Conservation (phyloP, 2,329 filamentous ascomycete genomes). For the Drechslerella stenobrocha region DNA sequence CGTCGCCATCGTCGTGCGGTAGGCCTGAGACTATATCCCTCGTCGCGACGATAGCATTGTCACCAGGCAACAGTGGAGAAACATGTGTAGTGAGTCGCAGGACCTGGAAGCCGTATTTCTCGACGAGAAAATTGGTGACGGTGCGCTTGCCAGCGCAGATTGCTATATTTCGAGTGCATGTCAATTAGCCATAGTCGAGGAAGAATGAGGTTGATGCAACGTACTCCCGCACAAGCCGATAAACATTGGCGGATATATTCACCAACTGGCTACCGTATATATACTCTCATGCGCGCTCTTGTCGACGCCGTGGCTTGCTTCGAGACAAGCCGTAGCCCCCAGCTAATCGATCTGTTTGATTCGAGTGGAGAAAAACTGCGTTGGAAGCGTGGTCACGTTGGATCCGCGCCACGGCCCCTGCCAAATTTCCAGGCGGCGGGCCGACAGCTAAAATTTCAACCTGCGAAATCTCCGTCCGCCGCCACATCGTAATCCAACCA, state of each 20-base stretch:
- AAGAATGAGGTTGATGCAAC: not conserved
- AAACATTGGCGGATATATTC: constrained; percentile 23
- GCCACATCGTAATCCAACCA: not conserved
- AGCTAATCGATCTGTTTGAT: not conserved
- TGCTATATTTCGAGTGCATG: constrained; percentile 9
- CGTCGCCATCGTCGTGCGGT: constrained; percentile 6
- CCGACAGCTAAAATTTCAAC: constrained; percentile 16
- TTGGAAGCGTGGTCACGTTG: not conserved
- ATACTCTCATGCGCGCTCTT: not conserved
- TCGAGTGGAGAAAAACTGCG: constrained; percentile 13
- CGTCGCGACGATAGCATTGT: not conserved
- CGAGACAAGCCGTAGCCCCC: constrained; percentile 4
- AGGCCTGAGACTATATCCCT: constrained; percentile 18
- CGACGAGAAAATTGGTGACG: constrained; percentile 82
- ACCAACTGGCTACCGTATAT: not conserved
- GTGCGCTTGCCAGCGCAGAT: constrained; percentile 89
- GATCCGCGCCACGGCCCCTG: not conserved
- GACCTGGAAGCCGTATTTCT: constrained; percentile 75
- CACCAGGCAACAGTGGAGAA: constrained; percentile 7
- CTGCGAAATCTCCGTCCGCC: not conserved
- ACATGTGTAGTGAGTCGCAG: constrained; percentile 36
- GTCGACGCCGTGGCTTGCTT: constrained; percentile 3
- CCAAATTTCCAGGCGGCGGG: not conserved
- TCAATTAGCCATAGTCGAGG: not conserved
- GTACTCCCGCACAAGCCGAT: constrained; percentile 44